phyloP scores from a whole-genome alignment of 371 early-diverging fungal species.

The Mucor circinelloides region DNA sequence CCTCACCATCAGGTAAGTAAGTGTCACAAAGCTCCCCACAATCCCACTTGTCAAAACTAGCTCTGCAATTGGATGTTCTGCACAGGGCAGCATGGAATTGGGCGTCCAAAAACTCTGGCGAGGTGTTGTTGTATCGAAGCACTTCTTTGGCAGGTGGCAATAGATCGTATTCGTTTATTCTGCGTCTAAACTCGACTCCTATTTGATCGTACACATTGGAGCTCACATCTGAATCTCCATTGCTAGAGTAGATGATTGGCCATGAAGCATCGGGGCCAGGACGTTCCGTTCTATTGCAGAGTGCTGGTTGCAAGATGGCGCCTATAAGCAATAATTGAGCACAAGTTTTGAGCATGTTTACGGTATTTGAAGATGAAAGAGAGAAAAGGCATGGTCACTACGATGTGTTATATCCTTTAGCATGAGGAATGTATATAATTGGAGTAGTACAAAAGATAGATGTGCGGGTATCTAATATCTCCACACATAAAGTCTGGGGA shows the following conservation, averaged over 20 bases:
- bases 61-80: conserved; percentile 24
- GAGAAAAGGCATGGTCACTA: neutral
- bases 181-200: neutral
- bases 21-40: conserved; percentile 13
- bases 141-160: neutral
- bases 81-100: conserved; percentile 8
- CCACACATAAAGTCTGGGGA: neutral
- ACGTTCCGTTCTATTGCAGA: neutral
- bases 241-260: neutral
- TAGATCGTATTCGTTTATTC: neutral
- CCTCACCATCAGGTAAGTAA: conserved; percentile 19
- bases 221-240: neutral
- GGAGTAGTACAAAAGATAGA: neutral
- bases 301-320: neutral
- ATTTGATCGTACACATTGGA: neutral
- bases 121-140: neutral
- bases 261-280: neutral
- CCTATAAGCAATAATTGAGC: neutral
- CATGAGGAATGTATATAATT: neutral
- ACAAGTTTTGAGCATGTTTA: neutral
- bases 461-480: neutral
- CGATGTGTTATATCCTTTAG: neutral
- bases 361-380: neutral
- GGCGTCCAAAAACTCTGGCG: neutral
- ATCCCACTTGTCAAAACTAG: conserved; percentile 25